phyloP scores from a whole-genome alignment of 345 rosid genomes.

The Melaleuca quinquenervia region DNA sequence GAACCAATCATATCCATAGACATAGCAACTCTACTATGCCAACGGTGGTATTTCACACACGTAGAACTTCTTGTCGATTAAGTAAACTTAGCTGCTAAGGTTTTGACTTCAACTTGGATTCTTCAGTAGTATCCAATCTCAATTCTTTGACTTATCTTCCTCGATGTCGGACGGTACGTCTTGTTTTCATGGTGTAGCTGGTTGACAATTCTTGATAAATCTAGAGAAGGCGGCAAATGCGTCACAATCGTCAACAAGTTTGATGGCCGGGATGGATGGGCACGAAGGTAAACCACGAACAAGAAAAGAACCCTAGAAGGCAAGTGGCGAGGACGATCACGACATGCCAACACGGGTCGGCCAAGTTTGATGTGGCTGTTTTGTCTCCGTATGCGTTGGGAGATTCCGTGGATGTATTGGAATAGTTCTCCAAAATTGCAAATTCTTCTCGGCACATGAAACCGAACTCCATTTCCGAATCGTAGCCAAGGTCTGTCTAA shows the following conservation, averaged over 20 bases:
- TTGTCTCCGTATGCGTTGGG: background rate
- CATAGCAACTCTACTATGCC: too few relatives aligned
- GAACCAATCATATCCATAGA: too few relatives aligned
- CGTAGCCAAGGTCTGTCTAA: background rate
- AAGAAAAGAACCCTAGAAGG: background rate
- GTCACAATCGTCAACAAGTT: background rate
- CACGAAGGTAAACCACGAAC: background rate
- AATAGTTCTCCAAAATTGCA: background rate
- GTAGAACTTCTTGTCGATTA: background rate
- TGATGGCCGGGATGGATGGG: background rate
- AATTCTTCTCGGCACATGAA: background rate
- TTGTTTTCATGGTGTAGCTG: background rate
- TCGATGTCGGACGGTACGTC: background rate
- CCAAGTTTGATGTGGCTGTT: background rate
- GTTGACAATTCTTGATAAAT: background rate
- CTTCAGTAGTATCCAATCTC: background rate
- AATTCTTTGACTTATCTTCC: background rate
- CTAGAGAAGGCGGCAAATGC: background rate
- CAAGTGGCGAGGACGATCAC: background rate
- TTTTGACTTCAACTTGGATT: background rate
- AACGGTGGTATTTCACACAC: background rate
- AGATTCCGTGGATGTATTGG: background rate
- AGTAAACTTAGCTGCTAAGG: background rate
- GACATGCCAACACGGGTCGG: too few relatives aligned
- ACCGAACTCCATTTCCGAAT: background rate